phyloP scores from a whole-genome alignment of 345 rosid genomes.

The Bretschneidera sinensis region DNA sequence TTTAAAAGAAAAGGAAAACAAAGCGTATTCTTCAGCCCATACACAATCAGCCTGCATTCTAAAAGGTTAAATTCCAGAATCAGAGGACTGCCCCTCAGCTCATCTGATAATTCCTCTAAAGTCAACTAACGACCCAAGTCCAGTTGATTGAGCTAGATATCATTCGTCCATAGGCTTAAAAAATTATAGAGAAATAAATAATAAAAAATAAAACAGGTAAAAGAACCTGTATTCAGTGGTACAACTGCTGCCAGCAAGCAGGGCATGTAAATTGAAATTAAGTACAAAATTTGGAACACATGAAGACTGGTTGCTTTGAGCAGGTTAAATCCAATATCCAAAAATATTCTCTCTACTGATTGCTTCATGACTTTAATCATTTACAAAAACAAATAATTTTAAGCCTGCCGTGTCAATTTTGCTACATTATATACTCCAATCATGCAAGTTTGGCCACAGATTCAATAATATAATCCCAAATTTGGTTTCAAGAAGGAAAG shows the following conservation, averaged over 20 bases:
- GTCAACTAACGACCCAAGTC: neutral
- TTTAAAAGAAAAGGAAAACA: neutral
- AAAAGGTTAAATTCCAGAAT: neutral
- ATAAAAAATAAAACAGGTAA: neutral
- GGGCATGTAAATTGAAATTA: neutral
- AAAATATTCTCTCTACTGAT: too few relatives aligned
- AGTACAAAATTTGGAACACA: neutral
- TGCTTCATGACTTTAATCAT: neutral
- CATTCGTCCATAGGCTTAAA: neutral
- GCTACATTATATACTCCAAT: neutral
- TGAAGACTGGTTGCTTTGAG: neutral
- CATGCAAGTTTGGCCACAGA: constrained; percentile 1
- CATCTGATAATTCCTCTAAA: neutral
- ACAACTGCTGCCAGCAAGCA: constrained; percentile 1
- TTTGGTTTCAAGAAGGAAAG: neutral
- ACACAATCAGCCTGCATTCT: neutral
- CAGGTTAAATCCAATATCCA: neutral
- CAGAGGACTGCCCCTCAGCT: constrained; percentile 2
- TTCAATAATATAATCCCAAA: neutral
- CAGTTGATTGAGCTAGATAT: neutral
- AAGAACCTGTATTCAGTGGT: neutral
- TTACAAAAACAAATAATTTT: too few relatives aligned
- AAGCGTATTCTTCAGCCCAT: neutral
- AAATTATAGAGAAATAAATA: neutral
- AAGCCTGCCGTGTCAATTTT: constrained; percentile 9